phyloP scores from a whole-genome alignment of 805 yeast genomes.

The Ogataea thermomethanolica region DNA sequence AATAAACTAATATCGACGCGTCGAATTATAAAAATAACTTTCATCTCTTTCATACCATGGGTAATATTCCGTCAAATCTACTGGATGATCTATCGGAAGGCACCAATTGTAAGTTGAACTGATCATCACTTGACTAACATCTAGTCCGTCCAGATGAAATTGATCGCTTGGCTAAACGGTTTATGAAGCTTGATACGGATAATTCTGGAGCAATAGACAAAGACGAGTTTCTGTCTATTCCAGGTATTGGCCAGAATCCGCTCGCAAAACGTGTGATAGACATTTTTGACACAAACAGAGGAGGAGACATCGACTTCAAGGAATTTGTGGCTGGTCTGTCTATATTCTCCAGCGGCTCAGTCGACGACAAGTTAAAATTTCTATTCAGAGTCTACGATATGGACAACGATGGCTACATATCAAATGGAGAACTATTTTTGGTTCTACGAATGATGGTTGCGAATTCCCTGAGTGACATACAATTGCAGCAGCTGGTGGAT shows the following conservation, averaged over 20 bases:
- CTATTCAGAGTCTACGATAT: slow-evolving; percentile 94
- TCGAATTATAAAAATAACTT: not conserved
- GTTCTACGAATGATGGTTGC: slow-evolving; percentile 98
- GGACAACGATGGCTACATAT: slow-evolving; percentile 90
- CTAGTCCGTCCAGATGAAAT: slow-evolving; percentile 86
- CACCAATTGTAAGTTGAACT: slow-evolving; percentile 57
- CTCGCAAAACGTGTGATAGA: slow-evolving; percentile 87
- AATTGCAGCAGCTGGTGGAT: slow-evolving; percentile 95
- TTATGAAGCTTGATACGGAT: slow-evolving; percentile 93
- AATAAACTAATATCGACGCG: not conserved
- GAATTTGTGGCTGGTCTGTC: slow-evolving; percentile 73
- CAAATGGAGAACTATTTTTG: slow-evolving; percentile 90
- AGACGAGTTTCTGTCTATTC: slow-evolving; percentile 85
- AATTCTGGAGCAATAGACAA: slow-evolving; percentile 89
- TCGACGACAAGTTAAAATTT: slow-evolving; percentile 78
- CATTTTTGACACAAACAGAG: slow-evolving; percentile 88
- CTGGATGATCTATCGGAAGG: slow-evolving; percentile 75
- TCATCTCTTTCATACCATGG: slow-evolving; percentile 25
- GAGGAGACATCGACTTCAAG: slow-evolving; percentile 92
- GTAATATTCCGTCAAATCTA: slow-evolving; percentile 37
- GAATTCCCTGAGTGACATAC: slow-evolving; percentile 76
- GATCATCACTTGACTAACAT: slow-evolving; percentile 1
- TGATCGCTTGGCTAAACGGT: slow-evolving; percentile 84
- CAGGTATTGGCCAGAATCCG: slow-evolving; percentile 89
- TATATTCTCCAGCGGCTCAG: slow-evolving; percentile 79